phyloP scores from a whole-genome alignment of 1,139 yeast species.

The Wickerhamomyces sp. region DNA sequence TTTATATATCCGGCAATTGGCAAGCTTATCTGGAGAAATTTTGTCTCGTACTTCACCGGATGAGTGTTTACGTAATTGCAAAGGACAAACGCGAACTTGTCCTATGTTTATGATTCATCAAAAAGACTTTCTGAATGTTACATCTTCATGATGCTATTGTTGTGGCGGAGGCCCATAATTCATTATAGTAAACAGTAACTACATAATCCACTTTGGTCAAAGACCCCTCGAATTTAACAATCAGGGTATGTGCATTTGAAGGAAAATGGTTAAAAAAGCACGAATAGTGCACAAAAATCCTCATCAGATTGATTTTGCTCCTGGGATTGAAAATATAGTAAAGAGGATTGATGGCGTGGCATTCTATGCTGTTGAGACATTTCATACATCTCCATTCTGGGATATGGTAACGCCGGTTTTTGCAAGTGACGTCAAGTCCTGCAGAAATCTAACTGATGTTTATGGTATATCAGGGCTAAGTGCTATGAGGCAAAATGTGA shows the following conservation, averaged over 20 bases:
- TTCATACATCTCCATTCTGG: slow-evolving; percentile 31
- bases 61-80: neutral
- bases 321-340: slow-evolving; percentile 31
- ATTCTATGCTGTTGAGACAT: slow-evolving; percentile 32
- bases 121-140: too few species aligned
- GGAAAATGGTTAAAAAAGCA: slow-evolving; percentile 7
- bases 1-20: too few species aligned
- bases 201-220: neutral
- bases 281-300: slow-evolving; percentile 4
- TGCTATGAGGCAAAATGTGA: slow-evolving; percentile 13
- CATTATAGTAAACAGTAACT: neutral
- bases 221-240: slow-evolving; percentile 1
- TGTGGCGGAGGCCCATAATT: too few species aligned
- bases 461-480: slow-evolving; percentile 25
- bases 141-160: too few species aligned
- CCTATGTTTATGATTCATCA: neutral
- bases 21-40: neutral
- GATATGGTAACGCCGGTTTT: slow-evolving; percentile 28
- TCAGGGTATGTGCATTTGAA: neutral
- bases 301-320: slow-evolving; percentile 28
- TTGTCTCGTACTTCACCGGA: slow-evolving; percentile 1
- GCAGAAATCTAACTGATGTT: slow-evolving; percentile 20
- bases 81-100: neutral
- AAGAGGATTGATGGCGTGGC: slow-evolving; percentile 23
- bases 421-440: slow-evolving; percentile 26